Percentiles rank a stretch among this genome's conserved stretches.
These are phyloP conservation scores for Pyrrhoderma noxium DNA, from an alignment of 1,284 basidiomycete genomes.

Conservation along the genomic window DNA sequence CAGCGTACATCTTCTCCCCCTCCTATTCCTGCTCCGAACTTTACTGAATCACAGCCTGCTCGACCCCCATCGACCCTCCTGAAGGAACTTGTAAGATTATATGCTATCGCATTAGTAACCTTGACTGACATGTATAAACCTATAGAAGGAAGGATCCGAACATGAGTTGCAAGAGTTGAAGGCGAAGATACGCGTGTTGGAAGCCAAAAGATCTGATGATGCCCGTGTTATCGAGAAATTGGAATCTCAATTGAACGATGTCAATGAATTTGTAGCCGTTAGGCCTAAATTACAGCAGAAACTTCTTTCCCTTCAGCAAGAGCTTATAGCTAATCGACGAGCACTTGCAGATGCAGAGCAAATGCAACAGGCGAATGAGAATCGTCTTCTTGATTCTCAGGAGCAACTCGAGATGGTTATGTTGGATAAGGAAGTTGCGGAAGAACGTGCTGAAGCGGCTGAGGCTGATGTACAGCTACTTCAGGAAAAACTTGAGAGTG, in stretches of 20 bases:
- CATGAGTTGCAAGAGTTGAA: slow-evolving; percentile 74
- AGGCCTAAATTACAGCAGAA: slow-evolving; percentile 87
- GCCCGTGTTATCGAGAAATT: slow-evolving; percentile 75
- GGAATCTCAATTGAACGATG: slow-evolving; percentile 78
- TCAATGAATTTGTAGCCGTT: slow-evolving; percentile 78
- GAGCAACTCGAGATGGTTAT: slow-evolving; percentile 94
- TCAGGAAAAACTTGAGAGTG: slow-evolving; percentile 71
- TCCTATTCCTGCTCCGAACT: slow-evolving; percentile 19
- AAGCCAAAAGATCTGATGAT: slow-evolving; percentile 80
- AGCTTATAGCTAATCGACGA: slow-evolving; percentile 61
- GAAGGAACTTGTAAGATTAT: slow-evolving; percentile 11
- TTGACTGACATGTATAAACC: neutral
- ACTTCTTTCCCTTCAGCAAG: slow-evolving; percentile 72
- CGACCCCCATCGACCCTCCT: slow-evolving; percentile 22
- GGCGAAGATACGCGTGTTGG: slow-evolving; percentile 78
- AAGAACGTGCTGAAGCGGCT: slow-evolving; percentile 82
- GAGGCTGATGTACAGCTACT: slow-evolving; percentile 72
- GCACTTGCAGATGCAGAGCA: slow-evolving; percentile 64
- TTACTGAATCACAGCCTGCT: slow-evolving; percentile 17
- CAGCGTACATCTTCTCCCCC: slow-evolving; percentile 18
- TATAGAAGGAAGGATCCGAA: slow-evolving; percentile 28
- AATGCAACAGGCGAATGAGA: slow-evolving; percentile 53
- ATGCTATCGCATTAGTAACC: neutral
- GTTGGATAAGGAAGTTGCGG: slow-evolving; percentile 95
- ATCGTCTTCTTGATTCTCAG: slow-evolving; percentile 59